Evolutionary conservation across 176 grass and related monocot genomes (phyloP).

Genomic region (Saccharum spontaneum): DNA sequence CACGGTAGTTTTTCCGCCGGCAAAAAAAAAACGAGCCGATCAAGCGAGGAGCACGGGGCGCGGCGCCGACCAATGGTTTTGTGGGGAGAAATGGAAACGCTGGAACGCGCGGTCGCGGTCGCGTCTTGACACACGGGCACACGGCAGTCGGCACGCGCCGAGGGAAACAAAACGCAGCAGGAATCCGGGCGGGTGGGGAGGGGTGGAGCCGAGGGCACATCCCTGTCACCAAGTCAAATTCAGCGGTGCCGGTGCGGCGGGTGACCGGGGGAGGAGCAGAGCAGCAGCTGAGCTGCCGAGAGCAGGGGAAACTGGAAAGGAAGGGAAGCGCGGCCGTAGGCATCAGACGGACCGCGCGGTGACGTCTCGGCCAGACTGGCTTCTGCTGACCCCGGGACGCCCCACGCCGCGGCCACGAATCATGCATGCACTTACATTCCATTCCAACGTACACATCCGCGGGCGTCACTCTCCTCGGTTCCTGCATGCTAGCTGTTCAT

Average conservation of each 20-base stretch:
- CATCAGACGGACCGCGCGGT: slow-evolving; percentile 17
- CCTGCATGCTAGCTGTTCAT: not conserved
- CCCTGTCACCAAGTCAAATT: slow-evolving; percentile 37
- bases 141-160: not conserved
- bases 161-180: not conserved
- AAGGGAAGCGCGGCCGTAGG: slow-evolving; percentile 14
- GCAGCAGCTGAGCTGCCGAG: not conserved
- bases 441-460: slow-evolving; percentile 14
- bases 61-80: not conserved
- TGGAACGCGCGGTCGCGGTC: not conserved
- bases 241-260: not conserved
- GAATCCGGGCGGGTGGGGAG: too few species aligned
- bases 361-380: slow-evolving; percentile 29
- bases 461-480: not conserved
- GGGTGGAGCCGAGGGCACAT: not conserved
- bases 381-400: not conserved
- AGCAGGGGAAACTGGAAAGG: not conserved
- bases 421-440: not conserved
- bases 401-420: not conserved
- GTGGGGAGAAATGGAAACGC: not conserved
- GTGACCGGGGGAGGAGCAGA: not conserved
- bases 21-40: not conserved
- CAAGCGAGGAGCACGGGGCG: not conserved
- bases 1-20: not conserved
- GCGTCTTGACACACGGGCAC: not conserved